Base-by-base conservation (phyloP, 805 yeast genomes). In the Saccharomycopsis babjevae region DNA sequence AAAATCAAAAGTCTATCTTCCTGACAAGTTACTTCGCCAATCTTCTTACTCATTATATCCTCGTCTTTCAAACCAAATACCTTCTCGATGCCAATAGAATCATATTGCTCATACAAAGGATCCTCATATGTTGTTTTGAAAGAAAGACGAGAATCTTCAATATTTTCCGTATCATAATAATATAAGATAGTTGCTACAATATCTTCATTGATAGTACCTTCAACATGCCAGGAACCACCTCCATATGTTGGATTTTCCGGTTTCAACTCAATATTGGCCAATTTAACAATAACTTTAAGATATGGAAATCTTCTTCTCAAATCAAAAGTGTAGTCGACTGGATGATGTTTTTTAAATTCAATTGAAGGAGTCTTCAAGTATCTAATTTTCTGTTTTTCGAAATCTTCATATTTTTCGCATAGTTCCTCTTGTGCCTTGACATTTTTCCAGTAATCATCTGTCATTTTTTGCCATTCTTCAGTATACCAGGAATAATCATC, bases 221-320 rank as follows among this genome's bases (percentile, higher is more conserved):
- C 79, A 1, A 76, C 71, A 59, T 76, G 79, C 79, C 79, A 76
- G 1, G 75, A 63, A 0, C 79, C 79, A 2, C 79, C 79, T 1
- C 65, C 59, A 58, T 76, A 76, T 1, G 57, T 58, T 1, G 78
- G 76, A 32, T 70, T 71, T 54, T 76, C 77, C 0, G 79, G 79
- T 1, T 77, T 74, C 57, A 76, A 66, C 58, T 73, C 74, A 55
- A 76, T 76, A 61, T 72, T 73, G 22, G 78, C 78, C 64, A 76
- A 46, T 60, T 76, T 76, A 11, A 70, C 74, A 54, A 76, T 73
- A 1, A 76, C 77, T 61, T 75, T 74, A 50, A 74, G 60, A 18
- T 68, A 57, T 11, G 67, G 63, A 54, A 62, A 62, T 25, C 32
- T 40, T 28, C 40, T 16, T 18, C 60, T 60, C 18, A 43, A 43